Base-by-base conservation (phyloP, 78 protist genomes). In the Cavenderia fasciculata region DNA sequence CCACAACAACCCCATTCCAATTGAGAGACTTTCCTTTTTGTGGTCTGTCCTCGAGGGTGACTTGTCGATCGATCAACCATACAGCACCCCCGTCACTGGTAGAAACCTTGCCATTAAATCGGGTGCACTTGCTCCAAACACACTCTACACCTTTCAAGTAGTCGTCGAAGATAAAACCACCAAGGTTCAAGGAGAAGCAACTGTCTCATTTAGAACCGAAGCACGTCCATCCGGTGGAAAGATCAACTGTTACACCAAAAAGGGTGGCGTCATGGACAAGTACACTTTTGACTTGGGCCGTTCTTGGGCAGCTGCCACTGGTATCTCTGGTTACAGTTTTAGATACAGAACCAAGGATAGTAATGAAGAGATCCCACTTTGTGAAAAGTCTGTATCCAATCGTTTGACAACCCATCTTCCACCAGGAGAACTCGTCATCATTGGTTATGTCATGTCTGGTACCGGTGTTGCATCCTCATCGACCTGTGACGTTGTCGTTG, bases 171-270 rank as follows among this genome's bases (percentile, higher is more conserved):
- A 82, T 5, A 65, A n/a, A 0, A 10, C 27, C 11, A 38, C 69
- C 2, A 46, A 59, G 0, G 21, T 38, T 4, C 36, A 38, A 16
- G 90, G 90, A 33, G 25, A n/a, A n/a, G 90, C 90, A 18, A 11
- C 54, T 7, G 61, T 68, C 5, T 43, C 90, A 4, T 82, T 82
- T 21, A 52, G 47, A n/a, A 82, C 90, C 33, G 78, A 82, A 57
- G 71, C 78, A 14, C 25, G 16, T 10, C 90, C 90, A 2, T 47
- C 44, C 6, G 90, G 90, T 68, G 90, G 90, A 12, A 36, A 38
- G 2, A 68, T 82, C 10, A 68, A 33, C 3, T 57, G 72, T 44
- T 29, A 38, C 27, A 27, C 54, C 0, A 8, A 38, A 19, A 56
- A 41, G 29, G 90, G 90, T 41, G 27, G 38, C 11, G 70, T 82